A percentile compares a stretch with the other conserved stretches of the same genome.
Conservation (phyloP, 2,329 filamentous ascomycete genomes). For the Pestalotiopsis fici region DNA sequence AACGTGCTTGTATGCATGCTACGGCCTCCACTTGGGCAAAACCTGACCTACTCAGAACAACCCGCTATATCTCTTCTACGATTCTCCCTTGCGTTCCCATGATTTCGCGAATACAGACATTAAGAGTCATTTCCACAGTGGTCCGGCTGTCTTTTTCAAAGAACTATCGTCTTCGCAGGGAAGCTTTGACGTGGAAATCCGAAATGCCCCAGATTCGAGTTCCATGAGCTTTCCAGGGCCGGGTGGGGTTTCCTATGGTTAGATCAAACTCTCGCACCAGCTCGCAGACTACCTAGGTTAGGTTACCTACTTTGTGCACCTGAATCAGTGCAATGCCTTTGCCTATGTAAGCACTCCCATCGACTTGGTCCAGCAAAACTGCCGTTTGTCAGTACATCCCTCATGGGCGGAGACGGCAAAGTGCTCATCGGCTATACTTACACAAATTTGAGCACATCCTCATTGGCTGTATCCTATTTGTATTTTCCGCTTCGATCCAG, state of each 20-base stretch:
- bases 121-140: too few relatives aligned
- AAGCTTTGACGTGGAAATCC: background rate
- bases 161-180: background rate
- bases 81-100: too few relatives aligned
- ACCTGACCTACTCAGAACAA: too few relatives aligned
- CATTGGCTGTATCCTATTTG: background rate
- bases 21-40: too few relatives aligned
- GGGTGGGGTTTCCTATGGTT: background rate
- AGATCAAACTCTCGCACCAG: background rate
- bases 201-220: background rate
- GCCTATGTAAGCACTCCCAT: background rate
- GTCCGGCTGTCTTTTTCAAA: too few relatives aligned
- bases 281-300: background rate
- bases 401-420: background rate
- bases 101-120: too few relatives aligned
- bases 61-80: background rate
- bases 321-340: background rate
- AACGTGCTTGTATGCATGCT: too few relatives aligned
- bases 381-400: background rate
- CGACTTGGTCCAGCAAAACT: background rate
- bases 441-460: background rate
- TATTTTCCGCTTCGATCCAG: background rate
- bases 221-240: background rate
- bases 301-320: background rate
- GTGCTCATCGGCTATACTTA: background rate